These are phyloP conservation scores for Fusarium tupiense DNA, from an alignment of 2,329 filamentous ascomycete genomes.

Conservation along the genomic window DNA sequence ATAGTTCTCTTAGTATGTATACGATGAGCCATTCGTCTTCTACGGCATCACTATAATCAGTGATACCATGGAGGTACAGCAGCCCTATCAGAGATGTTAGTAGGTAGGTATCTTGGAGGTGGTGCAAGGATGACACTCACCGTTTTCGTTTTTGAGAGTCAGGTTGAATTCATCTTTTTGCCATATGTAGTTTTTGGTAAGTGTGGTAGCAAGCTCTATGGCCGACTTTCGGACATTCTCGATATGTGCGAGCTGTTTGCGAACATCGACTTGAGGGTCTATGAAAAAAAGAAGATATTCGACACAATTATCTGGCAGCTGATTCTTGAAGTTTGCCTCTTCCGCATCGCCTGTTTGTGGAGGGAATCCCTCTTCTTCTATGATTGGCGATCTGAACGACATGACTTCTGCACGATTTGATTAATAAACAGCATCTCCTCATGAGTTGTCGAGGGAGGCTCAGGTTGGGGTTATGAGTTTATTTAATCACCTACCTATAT, in stretches of 20 bases:
- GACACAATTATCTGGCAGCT: constrained; percentile 82
- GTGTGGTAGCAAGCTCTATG: constrained; percentile 65
- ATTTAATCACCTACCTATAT: not conserved
- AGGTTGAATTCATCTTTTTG: constrained; percentile 86
- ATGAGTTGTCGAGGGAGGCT: not conserved
- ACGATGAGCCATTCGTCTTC: constrained; percentile 99
- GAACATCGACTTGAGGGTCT: constrained; percentile 62
- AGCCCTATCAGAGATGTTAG: constrained; percentile 51
- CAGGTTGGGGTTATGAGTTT: not conserved
- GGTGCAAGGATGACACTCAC: constrained; percentile 50
- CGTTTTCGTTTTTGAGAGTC: constrained; percentile 67
- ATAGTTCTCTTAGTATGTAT: constrained; percentile 85
- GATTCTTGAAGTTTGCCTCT: constrained; percentile 14
- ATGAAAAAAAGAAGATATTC: constrained; percentile 85
- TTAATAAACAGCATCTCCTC: not conserved
- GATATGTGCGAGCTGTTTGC: constrained; percentile 71
- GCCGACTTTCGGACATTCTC: constrained; percentile 77
- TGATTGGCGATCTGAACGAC: constrained; percentile 10
- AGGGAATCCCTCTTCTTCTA: not conserved
- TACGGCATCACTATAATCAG: constrained; percentile 92
- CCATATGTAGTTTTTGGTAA: constrained; percentile 93
- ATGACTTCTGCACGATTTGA: not conserved
- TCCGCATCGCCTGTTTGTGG: not conserved
- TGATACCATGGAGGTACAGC: constrained; percentile 76
- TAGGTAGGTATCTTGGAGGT: not conserved